A percentile compares a stretch with the other conserved stretches of the same genome.
Conservation (phyloP, 2,329 filamentous ascomycete species). For the Epichloe gansuensis region DNA sequence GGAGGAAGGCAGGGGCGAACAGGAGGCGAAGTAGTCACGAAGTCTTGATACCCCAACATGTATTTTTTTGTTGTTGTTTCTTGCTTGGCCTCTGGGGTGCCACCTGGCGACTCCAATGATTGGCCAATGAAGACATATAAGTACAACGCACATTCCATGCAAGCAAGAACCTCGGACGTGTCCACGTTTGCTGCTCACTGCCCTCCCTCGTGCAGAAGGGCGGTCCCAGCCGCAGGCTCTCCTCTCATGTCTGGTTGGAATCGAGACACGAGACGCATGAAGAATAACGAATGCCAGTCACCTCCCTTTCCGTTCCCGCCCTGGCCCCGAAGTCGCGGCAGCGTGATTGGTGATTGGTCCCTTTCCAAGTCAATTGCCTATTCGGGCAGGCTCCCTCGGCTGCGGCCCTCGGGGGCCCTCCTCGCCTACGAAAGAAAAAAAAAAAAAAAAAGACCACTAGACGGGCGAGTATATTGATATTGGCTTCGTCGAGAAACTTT, state of each 20-base stretch:
- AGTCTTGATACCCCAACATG: slow-evolving; percentile 7
- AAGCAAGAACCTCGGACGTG: no score
- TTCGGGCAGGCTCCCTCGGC: slow-evolving; percentile 2
- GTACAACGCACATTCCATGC: no score
- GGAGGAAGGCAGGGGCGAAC: not conserved
- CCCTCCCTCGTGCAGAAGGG: no score
- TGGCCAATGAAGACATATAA: no score
- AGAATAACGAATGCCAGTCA: no score
- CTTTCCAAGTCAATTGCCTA: not conserved
- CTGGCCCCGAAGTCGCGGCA: not conserved
- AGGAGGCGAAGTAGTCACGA: not conserved
- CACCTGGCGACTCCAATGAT: no score
- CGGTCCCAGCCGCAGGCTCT: no score
- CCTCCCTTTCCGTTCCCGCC: not conserved
- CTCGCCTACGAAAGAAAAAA: no score
- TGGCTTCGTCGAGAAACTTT: not conserved
- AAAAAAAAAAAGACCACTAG: not conserved
- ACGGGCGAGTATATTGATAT: not conserved
- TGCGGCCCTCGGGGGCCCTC: not conserved
- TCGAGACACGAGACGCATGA: no score
- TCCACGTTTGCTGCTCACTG: no score
- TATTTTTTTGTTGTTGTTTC: not conserved
- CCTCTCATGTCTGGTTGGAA: no score
- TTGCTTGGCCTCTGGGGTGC: not conserved
- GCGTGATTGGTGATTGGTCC: not conserved